These are phyloP conservation scores for Pichia sp. DNA, from an alignment of 1,139 yeast genomes.

Conservation along the genomic window DNA sequence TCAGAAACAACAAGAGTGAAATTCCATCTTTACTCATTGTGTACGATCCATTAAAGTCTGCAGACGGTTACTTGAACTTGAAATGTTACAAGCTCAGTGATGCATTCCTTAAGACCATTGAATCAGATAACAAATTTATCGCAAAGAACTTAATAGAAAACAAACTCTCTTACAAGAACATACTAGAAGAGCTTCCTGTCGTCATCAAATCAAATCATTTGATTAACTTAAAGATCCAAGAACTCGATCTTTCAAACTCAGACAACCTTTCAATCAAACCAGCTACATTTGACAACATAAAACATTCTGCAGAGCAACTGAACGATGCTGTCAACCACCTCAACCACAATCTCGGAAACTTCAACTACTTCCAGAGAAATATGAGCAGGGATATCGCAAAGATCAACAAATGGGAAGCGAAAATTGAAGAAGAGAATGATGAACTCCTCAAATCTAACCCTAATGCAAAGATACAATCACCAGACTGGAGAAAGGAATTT, in stretches of 20 bases:
- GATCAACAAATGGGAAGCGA: slow-evolving; percentile 70
- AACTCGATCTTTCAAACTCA: slow-evolving; percentile 13
- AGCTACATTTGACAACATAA: slow-evolving; percentile 30
- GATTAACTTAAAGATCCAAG: slow-evolving; percentile 28
- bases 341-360: slow-evolving; percentile 75
- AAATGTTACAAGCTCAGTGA: slow-evolving; percentile 66
- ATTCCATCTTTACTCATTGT: slow-evolving; percentile 58
- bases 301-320: slow-evolving; percentile 52
- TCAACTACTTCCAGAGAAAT: slow-evolving; percentile 78
- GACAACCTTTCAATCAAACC: slow-evolving; percentile 31
- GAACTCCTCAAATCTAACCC: slow-evolving; percentile 45
- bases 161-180: slow-evolving; percentile 58
- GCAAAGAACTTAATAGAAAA: slow-evolving; percentile 56
- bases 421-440: slow-evolving; percentile 61
- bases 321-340: slow-evolving; percentile 71
- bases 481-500: slow-evolving; percentile 61
- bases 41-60: slow-evolving; percentile 66
- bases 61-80: slow-evolving; percentile 50
- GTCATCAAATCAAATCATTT: slow-evolving; percentile 55
- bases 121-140: slow-evolving; percentile 50
- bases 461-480: slow-evolving; percentile 49
- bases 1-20: slow-evolving; percentile 27
- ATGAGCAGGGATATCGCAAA: slow-evolving; percentile 64
- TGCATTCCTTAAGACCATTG: slow-evolving; percentile 46
- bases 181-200: slow-evolving; percentile 69